Conservation (phyloP, 2,329 filamentous ascomycete genomes). For the Colletotrichum sp. region DNA sequence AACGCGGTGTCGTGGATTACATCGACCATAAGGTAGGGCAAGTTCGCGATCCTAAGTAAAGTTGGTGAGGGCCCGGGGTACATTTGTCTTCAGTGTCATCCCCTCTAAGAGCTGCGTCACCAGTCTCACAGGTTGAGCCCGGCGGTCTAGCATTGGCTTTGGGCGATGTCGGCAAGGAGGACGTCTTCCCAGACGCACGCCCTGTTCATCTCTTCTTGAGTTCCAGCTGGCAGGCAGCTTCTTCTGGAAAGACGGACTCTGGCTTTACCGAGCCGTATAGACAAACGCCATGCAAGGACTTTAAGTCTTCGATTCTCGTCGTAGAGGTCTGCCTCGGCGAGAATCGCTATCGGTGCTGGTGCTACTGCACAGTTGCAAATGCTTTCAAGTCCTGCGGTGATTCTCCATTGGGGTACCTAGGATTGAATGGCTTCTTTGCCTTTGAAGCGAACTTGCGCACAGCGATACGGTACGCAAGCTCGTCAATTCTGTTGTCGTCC, state of each 20-base stretch:
- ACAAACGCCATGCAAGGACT: neutral
- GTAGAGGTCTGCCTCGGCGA: neutral
- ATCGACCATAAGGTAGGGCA: neutral
- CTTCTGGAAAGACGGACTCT: neutral
- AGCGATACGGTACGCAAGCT: too few species aligned
- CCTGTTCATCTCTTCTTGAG: neutral
- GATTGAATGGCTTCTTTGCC: too few species aligned
- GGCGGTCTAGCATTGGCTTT: too few species aligned
- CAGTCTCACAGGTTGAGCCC: neutral
- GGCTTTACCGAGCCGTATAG: neutral
- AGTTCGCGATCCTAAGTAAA: too few species aligned
- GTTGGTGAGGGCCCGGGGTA: too few species aligned
- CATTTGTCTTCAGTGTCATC: too few species aligned
- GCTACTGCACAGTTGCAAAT: neutral
- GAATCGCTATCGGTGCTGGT: neutral
- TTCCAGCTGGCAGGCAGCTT: neutral
- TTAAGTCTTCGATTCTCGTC: neutral
- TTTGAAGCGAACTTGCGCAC: too few species aligned
- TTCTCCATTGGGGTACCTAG: neutral
- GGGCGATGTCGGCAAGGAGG: too few species aligned
- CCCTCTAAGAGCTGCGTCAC: too few species aligned
- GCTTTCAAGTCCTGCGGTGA: neutral
- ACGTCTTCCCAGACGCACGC: too few species aligned
- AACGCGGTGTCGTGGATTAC: too few species aligned
- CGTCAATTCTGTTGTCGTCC: too few species aligned